Evolutionary conservation across 2,329 filamentous ascomycete genomes (phyloP).

Genomic region (Ophiostoma piceae): DNA sequence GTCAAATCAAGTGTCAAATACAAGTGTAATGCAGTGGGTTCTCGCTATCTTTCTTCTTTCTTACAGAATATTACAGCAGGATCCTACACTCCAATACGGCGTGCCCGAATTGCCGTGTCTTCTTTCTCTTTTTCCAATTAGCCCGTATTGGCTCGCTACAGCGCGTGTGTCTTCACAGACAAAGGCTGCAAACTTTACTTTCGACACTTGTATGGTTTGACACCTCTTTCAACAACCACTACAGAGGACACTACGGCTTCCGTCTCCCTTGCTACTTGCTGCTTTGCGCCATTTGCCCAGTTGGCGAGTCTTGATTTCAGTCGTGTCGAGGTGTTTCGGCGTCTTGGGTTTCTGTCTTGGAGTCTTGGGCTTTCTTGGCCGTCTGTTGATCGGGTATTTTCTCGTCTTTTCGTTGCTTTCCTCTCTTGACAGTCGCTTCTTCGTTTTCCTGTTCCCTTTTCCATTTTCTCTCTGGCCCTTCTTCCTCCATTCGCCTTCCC

Average conservation of each 20-base stretch:
- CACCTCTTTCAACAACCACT: background rate
- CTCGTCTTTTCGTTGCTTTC: no score
- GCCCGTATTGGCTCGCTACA: background rate
- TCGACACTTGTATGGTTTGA: background rate
- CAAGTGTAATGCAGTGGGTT: conserved; percentile 13
- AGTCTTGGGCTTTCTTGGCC: background rate
- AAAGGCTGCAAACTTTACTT: background rate
- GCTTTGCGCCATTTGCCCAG: conserved; percentile 5
- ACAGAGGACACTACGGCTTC: no score
- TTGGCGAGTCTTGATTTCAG: conserved; percentile 3
- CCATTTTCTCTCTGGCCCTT: background rate
- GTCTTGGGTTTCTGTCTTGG: conserved; percentile 8
- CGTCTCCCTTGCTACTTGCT: background rate
- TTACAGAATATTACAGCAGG: background rate
- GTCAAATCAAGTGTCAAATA: background rate
- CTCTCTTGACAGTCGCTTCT: background rate
- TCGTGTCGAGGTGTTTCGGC: background rate
- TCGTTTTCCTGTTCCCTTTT: background rate
- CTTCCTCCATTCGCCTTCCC: background rate
- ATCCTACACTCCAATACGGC: background rate
- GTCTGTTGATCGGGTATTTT: background rate
- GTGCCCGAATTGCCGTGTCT: conserved; percentile 4
- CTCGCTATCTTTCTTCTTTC: background rate
- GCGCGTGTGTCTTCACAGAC: background rate
- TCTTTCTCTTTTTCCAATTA: background rate